Evolutionary conservation across 805 yeast species (phyloP).

Genomic region (Wickerhamomyces rabaulensis): DNA sequence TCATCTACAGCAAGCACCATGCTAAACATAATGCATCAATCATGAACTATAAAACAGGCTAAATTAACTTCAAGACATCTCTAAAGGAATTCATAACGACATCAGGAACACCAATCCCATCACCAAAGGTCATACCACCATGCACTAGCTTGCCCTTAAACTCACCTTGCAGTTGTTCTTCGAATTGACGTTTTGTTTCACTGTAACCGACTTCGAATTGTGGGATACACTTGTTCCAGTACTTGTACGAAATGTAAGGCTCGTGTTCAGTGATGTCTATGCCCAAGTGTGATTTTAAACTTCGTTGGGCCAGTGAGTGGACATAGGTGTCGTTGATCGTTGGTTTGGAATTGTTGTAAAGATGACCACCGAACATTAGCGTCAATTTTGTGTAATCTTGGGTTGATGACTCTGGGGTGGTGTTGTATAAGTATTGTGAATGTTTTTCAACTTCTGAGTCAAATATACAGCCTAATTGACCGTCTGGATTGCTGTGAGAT

Average conservation of each 20-base stretch:
- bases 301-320: slow-evolving; percentile 27
- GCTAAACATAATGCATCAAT: not conserved
- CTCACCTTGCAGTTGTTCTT: slow-evolving; percentile 26
- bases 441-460: slow-evolving; percentile 80
- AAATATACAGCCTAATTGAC: slow-evolving; percentile 79
- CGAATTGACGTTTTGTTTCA: slow-evolving; percentile 32
- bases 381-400: slow-evolving; percentile 65
- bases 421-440: slow-evolving; percentile 27
- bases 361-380: slow-evolving; percentile 87
- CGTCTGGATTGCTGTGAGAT: slow-evolving; percentile 39
- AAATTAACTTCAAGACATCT: slow-evolving; percentile 35
- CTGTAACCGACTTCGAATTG: slow-evolving; percentile 72
- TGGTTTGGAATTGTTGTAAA: slow-evolving; percentile 26
- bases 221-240: slow-evolving; percentile 65
- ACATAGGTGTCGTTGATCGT: slow-evolving; percentile 18
- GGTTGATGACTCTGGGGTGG: slow-evolving; percentile 3
- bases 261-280: slow-evolving; percentile 12
- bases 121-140: slow-evolving; percentile 79
- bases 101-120: slow-evolving; percentile 88
- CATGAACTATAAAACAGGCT: slow-evolving; percentile 3
- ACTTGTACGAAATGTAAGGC: slow-evolving; percentile 24
- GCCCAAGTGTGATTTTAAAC: slow-evolving; percentile 35
- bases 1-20: too few relatives aligned
- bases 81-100: slow-evolving; percentile 62
- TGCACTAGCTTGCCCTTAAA: slow-evolving; percentile 42